These are phyloP conservation scores for Acaromyces ingoldii DNA, from an alignment of 1,284 basidiomycete species.

Conservation along the genomic window DNA sequence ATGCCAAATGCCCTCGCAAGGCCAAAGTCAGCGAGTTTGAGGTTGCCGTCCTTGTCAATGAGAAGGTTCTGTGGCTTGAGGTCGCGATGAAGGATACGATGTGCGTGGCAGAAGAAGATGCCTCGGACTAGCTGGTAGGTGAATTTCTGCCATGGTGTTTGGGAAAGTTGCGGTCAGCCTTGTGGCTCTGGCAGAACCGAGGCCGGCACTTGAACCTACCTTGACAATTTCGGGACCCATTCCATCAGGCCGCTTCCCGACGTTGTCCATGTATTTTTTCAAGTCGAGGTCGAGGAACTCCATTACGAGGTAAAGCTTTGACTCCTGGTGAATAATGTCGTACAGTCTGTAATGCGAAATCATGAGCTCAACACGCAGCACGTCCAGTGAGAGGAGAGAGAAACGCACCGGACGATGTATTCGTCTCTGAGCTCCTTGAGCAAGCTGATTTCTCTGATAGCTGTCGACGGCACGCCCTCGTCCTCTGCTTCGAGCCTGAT, in stretches of 20 bases:
- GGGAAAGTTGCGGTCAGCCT: slow-evolving; percentile 45
- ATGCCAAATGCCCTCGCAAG: slow-evolving; percentile 95
- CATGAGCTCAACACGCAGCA: not conserved
- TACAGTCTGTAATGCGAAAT: slow-evolving; percentile 63
- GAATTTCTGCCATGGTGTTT: slow-evolving; percentile 67
- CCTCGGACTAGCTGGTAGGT: slow-evolving; percentile 80
- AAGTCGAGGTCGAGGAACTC: slow-evolving; percentile 92
- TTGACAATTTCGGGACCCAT: slow-evolving; percentile 71
- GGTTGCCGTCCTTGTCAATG: slow-evolving; percentile 66
- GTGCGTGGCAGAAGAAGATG: slow-evolving; percentile 89
- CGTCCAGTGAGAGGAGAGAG: not conserved
- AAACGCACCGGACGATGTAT: slow-evolving; percentile 68
- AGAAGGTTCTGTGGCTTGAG: slow-evolving; percentile 96
- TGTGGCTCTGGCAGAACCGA: not conserved
- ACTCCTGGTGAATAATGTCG: slow-evolving; percentile 94
- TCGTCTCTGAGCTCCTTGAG: slow-evolving; percentile 94
- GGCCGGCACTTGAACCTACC: slow-evolving; percentile 56
- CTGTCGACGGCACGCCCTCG: slow-evolving; percentile 93
- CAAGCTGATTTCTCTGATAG: slow-evolving; percentile 93
- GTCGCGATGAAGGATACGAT: slow-evolving; percentile 92
- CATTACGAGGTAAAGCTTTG: slow-evolving; percentile 94
- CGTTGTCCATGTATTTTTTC: slow-evolving; percentile 87
- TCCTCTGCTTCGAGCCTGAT: slow-evolving; percentile 97
- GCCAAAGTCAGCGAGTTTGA: slow-evolving; percentile 81
- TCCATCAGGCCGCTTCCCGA: slow-evolving; percentile 56